These are phyloP conservation scores for Plantago lanceolata DNA, from an alignment of 305 asterid species.

Conservation along the genomic window DNA sequence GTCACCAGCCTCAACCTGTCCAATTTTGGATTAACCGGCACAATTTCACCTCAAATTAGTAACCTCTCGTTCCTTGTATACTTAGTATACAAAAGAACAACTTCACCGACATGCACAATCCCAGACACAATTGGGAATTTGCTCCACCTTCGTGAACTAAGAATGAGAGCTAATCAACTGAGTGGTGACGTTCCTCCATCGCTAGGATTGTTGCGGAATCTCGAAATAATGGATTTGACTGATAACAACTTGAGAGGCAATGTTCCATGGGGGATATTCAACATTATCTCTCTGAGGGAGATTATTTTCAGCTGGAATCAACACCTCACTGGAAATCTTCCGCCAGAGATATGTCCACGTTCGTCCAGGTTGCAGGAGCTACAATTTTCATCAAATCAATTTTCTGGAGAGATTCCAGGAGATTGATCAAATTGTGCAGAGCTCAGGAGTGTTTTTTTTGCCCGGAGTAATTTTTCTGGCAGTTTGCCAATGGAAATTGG, in stretches of 20 bases:
- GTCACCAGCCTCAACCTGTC: slow-evolving; percentile 15
- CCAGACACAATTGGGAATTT: slow-evolving; percentile 18
- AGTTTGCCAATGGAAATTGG: slow-evolving; percentile 10
- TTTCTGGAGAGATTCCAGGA: slow-evolving; percentile 10
- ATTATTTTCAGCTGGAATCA: background rate
- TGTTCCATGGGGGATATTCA: slow-evolving; percentile 10
- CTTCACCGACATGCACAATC: slow-evolving; percentile 10
- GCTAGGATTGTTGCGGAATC: background rate
- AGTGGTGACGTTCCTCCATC: slow-evolving; percentile 1
- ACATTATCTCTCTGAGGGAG: background rate
- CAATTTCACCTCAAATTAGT: slow-evolving; percentile 1
- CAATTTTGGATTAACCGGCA: slow-evolving; percentile 6
- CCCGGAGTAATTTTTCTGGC: slow-evolving; percentile 7
- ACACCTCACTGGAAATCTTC: slow-evolving; percentile 12
- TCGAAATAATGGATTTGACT: slow-evolving; percentile 2
- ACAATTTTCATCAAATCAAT: background rate
- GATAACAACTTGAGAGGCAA: background rate
- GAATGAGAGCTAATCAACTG: background rate
- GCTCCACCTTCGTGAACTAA: slow-evolving; percentile 17
- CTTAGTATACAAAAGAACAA: slow-evolving; percentile 1
- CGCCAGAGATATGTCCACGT: slow-evolving; percentile 2
- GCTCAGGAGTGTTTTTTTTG: slow-evolving; percentile 3
- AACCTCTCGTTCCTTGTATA: slow-evolving; percentile 7
- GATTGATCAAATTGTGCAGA: background rate
- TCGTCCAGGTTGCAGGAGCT: background rate